Evolutionary conservation across 805 yeast genomes (phyloP), one percentile per base, ranked within the genome.

Genomic region (Saturnispora halmiae): DNA sequence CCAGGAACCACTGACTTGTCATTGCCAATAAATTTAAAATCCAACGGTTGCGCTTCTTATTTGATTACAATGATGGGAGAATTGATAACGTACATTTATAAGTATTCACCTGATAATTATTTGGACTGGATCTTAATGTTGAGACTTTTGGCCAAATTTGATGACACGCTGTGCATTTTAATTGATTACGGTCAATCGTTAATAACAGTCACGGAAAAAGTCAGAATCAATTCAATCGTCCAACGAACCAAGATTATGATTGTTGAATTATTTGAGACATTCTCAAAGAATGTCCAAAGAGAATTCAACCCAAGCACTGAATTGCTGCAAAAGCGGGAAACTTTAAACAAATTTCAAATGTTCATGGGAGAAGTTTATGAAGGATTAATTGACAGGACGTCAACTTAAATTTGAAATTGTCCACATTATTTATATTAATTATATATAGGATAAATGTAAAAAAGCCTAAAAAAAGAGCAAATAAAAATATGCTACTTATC

Each of bases 61-160:
- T 57, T 81, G 14, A 61, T 84, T 19, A 67, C 69, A 31, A 66
- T 82, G 2, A 72, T 84, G 36, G 85, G 82, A 37, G 87, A 81
- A 46, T 52, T 80, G 22, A 68, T 76, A 36, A 88, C 80, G 47
- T 81, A 72, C 49, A 48, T 78, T 7, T 68, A 63, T 11, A 75
- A 69, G 47, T 64, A 55, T 36, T 36, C 43, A 2, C 11, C 59
- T 16, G 42, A 35, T n/a, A 38, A 43, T 6, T 51, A 56, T 31
- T 38, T 40, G 4, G 58, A 57, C 11, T 41, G 60, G 46, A 44
- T 52, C 7, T 18, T 38, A 3, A 45, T 54, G 9, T 43, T 61
- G 16, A 30, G 36, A 16, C 37, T 60, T 4, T 35, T 58, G 9
- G 54, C 51, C 4, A 48, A 54, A 29, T 30, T 62, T 3, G 67